These are phyloP conservation scores for Tolypocladium endophyticum DNA, from an alignment of 2,329 filamentous ascomycete species.

Conservation along the genomic window DNA sequence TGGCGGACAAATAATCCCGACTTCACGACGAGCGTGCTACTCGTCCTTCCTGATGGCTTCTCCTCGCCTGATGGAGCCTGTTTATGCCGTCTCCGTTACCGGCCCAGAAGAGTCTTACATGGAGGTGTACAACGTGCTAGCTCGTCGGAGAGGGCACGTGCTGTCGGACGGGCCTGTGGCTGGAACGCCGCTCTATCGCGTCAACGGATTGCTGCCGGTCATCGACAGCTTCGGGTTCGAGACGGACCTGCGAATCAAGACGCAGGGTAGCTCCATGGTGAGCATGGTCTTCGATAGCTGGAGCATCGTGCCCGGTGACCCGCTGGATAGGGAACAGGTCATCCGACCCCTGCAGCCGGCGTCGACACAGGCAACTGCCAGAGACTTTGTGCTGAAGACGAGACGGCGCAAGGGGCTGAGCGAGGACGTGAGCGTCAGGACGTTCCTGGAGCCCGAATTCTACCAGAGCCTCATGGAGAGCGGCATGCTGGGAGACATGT, in stretches of 20 bases:
- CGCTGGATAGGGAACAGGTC: constrained; percentile 77
- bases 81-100: constrained; percentile 88
- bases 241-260: constrained; percentile 92
- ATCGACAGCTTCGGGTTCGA: constrained; percentile 98
- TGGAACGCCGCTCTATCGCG: constrained; percentile 86
- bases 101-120: constrained; percentile 83
- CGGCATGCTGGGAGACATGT: constrained; percentile 61
- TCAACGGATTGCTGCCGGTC: constrained; percentile 83
- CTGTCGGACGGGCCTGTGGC: constrained; percentile 89
- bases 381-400: constrained; percentile 96
- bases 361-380: constrained; percentile 74
- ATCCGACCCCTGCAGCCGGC: constrained; percentile 80
- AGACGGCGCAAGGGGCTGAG: constrained; percentile 84
- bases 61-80: constrained; percentile 90
- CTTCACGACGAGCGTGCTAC: constrained; percentile 84
- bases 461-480: constrained; percentile 82
- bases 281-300: constrained; percentile 91
- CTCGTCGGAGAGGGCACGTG: constrained; percentile 81
- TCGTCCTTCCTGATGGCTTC: constrained; percentile 95
- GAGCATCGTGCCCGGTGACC: constrained; percentile 92
- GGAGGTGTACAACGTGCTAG: constrained; percentile 84
- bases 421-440: constrained; percentile 91
- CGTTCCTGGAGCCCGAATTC: constrained; percentile 91
- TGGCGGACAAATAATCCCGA: constrained; percentile 95
- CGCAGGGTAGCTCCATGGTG: constrained; percentile 83